phyloP scores from a whole-genome alignment of 176 grass and related monocot genomes.

The Avena insularis region DNA sequence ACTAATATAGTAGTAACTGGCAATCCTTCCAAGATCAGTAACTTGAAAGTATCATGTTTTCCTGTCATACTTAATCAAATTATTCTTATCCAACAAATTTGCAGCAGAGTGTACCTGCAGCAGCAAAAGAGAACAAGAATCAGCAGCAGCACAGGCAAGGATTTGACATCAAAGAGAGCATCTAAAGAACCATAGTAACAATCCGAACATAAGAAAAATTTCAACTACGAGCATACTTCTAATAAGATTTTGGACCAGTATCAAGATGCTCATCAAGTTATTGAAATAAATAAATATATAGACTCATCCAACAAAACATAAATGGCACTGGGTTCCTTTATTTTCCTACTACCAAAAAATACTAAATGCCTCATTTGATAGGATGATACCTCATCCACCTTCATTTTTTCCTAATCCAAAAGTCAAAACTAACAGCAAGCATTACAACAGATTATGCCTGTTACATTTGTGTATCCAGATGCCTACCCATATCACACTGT shows the following conservation, averaged over 20 bases:
- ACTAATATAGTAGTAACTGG: conserved; percentile 95
- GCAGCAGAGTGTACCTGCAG: conserved; percentile 92
- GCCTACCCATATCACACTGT: neutral
- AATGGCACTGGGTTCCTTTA: neutral
- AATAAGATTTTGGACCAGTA: neutral
- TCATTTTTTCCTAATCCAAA: neutral
- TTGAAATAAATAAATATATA: neutral
- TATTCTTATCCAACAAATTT: conserved; percentile 95
- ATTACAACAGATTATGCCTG: neutral
- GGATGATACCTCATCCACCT: neutral
- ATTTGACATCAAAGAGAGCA: neutral
- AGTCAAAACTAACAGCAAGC: neutral
- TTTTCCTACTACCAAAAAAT: conserved; percentile 21
- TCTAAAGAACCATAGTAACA: neutral
- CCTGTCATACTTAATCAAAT: conserved; percentile 91
- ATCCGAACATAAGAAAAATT: neutral
- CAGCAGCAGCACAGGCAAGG: conserved; percentile 12
- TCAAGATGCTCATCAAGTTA: neutral
- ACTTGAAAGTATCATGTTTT: conserved; percentile 98
- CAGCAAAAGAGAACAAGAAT: conserved; percentile 36
- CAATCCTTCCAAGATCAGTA: conserved; percentile 89
- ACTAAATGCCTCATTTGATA: neutral
- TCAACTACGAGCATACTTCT: neutral
- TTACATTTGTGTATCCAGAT: conserved; percentile 5
- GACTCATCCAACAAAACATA: neutral